A percentile compares a stretch with the other conserved stretches of the same genome.
Conservation (phyloP, 1,284 basidiomycete species). For the Dichomitus squalens region DNA sequence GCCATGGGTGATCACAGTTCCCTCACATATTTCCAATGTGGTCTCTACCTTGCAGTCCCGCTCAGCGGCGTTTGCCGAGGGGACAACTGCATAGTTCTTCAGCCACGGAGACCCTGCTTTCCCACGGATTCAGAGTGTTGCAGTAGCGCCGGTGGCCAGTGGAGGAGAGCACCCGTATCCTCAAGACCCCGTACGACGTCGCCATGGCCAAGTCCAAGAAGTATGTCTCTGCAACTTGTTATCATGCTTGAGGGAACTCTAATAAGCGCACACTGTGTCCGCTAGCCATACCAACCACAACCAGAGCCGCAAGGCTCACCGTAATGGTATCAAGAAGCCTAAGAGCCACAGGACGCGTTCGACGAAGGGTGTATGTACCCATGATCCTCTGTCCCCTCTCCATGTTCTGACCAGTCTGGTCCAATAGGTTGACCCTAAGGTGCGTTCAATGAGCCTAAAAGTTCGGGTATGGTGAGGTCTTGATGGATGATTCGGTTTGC, state of each 20-base stretch:
- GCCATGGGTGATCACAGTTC: too few species aligned
- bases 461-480: neutral
- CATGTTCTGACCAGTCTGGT: slow-evolving; percentile 13
- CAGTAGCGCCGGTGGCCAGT: slow-evolving; percentile 16
- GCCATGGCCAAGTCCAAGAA: slow-evolving; percentile 85
- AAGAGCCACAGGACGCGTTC: slow-evolving; percentile 79
- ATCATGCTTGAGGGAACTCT: neutral
- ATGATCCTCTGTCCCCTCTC: neutral
- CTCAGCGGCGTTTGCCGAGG: neutral
- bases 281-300: slow-evolving; percentile 88
- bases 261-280: neutral
- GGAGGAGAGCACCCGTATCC: slow-evolving; percentile 26
- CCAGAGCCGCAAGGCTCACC: slow-evolving; percentile 94
- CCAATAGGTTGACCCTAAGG: slow-evolving; percentile 82
- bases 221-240: slow-evolving; percentile 40
- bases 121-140: slow-evolving; percentile 14
- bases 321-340: slow-evolving; percentile 93
- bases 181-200: slow-evolving; percentile 39
- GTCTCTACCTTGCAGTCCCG: too few species aligned
- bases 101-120: slow-evolving; percentile 37
- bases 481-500: slow-evolving; percentile 13
- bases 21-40: too few species aligned
- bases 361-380: slow-evolving; percentile 83
- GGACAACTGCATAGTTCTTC: slow-evolving; percentile 43
- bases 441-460: slow-evolving; percentile 35